These are phyloP conservation scores for Nigrospora sphaerica DNA, from an alignment of 2,329 filamentous ascomycete species.

Conservation along the genomic window DNA sequence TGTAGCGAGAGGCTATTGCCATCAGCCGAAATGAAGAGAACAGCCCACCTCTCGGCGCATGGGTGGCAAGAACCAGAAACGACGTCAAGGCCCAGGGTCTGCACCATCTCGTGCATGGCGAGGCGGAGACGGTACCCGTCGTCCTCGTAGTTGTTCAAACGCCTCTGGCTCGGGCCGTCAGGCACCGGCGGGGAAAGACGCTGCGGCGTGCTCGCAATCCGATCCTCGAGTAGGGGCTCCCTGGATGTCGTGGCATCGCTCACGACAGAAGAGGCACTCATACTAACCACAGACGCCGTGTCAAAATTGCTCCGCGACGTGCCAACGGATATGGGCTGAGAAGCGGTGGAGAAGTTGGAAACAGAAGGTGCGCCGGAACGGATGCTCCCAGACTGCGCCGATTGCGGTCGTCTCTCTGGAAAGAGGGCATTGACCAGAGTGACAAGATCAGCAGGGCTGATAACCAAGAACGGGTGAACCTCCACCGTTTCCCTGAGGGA, in stretches of 20 bases:
- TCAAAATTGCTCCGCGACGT: conserved; percentile 52
- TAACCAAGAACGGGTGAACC: conserved; percentile 71
- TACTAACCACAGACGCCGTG: conserved; percentile 64
- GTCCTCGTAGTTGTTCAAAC: conserved; percentile 49
- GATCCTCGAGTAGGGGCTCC: conserved; percentile 55
- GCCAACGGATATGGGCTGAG: conserved; percentile 58
- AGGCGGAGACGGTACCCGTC: conserved; percentile 59
- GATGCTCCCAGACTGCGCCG: conserved; percentile 53
- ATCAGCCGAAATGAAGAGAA: conserved; percentile 70
- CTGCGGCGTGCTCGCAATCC: conserved; percentile 38
- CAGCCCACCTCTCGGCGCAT: conserved; percentile 75
- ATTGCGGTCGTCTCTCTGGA: conserved; percentile 63
- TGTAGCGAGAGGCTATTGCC: conserved; percentile 62
- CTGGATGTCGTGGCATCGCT: conserved; percentile 63
- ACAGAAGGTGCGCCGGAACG: conserved; percentile 61
- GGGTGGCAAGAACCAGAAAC: conserved; percentile 67
- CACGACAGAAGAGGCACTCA: conserved; percentile 63
- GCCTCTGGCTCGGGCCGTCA: conserved; percentile 35
- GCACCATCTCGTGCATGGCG: conserved; percentile 64
- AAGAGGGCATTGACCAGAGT: conserved; percentile 80
- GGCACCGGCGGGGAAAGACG: conserved; percentile 47
- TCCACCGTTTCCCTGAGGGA: conserved; percentile 70
- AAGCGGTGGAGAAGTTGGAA: conserved; percentile 62
- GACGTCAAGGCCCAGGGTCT: conserved; percentile 55
- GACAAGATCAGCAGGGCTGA: conserved; percentile 72